Conservation (phyloP, 371 early-diverging fungal genomes). For the Mucor circinelloides region DNA sequence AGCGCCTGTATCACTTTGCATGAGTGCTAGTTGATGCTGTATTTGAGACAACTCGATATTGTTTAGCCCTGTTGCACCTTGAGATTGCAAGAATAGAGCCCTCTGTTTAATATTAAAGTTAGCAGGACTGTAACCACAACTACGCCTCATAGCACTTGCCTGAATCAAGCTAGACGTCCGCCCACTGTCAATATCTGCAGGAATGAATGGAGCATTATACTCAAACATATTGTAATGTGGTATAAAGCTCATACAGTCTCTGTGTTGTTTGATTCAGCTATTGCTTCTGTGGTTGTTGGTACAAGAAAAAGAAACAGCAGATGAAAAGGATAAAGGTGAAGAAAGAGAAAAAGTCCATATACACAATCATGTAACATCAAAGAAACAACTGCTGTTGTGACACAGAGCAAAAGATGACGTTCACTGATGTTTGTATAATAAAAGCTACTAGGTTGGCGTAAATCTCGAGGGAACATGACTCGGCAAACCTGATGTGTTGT, state of each 20-base stretch:
- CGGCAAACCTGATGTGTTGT: background rate
- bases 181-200: conserved; percentile 1
- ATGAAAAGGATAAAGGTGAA: background rate
- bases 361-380: background rate
- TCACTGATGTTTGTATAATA: background rate
- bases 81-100: conserved; percentile 35
- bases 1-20: conserved; percentile 1
- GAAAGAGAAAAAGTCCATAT: background rate
- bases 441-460: background rate
- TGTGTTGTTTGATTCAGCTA: background rate
- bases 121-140: background rate
- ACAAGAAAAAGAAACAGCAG: background rate
- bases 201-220: background rate
- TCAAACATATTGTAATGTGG: background rate
- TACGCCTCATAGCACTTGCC: background rate
- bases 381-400: background rate
- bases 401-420: conserved; percentile 2
- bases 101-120: conserved; percentile 15
- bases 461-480: background rate
- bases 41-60: conserved; percentile 65
- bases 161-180: background rate
- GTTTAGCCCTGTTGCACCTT: conserved; percentile 68
- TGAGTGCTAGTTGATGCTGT: conserved; percentile 45
- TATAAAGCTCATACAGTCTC: background rate
- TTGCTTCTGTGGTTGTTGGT: background rate